These are phyloP conservation scores for Corylus heterophylla DNA, from an alignment of 306 rosid species.

Conservation along the genomic window DNA sequence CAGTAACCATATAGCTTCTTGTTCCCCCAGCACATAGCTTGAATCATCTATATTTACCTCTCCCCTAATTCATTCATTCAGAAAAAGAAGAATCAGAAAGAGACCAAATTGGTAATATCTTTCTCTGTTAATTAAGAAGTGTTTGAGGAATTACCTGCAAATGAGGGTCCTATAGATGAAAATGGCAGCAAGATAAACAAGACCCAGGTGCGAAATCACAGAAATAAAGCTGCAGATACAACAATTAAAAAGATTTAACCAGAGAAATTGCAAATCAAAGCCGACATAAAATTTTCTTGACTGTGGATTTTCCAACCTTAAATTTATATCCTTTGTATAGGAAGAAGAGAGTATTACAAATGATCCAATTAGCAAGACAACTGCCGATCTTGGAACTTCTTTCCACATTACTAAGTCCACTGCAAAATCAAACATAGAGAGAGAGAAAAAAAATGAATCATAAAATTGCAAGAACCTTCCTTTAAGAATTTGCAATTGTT, in stretches of 20 bases:
- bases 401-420: slow-evolving; percentile 94
- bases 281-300: not conserved
- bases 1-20: slow-evolving; percentile 78
- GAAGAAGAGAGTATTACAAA: slow-evolving; percentile 63
- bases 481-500: slow-evolving; percentile 6
- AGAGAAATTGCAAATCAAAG: not conserved
- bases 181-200: slow-evolving; percentile 69
- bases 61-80: slow-evolving; percentile 46
- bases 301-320: slow-evolving; percentile 55
- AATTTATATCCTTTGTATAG: slow-evolving; percentile 64
- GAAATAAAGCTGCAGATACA: slow-evolving; percentile 66
- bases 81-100: slow-evolving; percentile 18
- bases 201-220: slow-evolving; percentile 70
- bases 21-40: slow-evolving; percentile 65
- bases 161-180: slow-evolving; percentile 76
- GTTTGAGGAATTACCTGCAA: slow-evolving; percentile 50
- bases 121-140: not conserved
- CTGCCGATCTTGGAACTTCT: slow-evolving; percentile 77
- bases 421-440: slow-evolving; percentile 22
- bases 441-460: not conserved
- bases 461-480: slow-evolving; percentile 1
- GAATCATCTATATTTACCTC: slow-evolving; percentile 42
- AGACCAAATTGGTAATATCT: not conserved
- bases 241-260: slow-evolving; percentile 8
- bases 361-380: slow-evolving; percentile 75